These are phyloP conservation scores for Saccharomyces uvarum DNA, from an alignment of 1,139 yeast species.

Conservation along the genomic window DNA sequence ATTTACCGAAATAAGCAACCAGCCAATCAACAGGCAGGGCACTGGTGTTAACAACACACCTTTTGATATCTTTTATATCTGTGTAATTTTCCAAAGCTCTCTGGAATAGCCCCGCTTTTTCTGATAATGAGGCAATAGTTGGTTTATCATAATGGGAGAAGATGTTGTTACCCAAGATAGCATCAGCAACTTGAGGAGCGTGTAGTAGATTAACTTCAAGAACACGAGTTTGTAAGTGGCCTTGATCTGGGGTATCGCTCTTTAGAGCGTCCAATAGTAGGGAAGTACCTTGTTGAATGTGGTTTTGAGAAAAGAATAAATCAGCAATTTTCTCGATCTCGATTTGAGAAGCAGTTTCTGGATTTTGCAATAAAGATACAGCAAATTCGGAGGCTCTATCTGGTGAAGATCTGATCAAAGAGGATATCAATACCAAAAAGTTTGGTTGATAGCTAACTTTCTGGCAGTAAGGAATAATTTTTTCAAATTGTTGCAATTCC, in stretches of 20 bases:
- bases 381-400: slow-evolving; percentile 98
- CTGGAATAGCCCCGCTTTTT: slow-evolving; percentile 88
- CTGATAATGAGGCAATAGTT: slow-evolving; percentile 84
- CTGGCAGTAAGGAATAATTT: slow-evolving; percentile 88
- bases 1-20: slow-evolving; percentile 83
- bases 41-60: slow-evolving; percentile 84
- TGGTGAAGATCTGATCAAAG: slow-evolving; percentile 86
- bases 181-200: slow-evolving; percentile 99
- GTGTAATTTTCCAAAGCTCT: slow-evolving; percentile 94
- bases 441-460: slow-evolving; percentile 87
- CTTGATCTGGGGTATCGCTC: slow-evolving; percentile 90
- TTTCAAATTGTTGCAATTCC: slow-evolving; percentile 93
- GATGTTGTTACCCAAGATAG: slow-evolving; percentile 91
- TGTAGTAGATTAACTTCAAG: slow-evolving; percentile 87
- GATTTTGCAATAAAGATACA: slow-evolving; percentile 63
- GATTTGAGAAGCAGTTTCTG: slow-evolving; percentile 53
- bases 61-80: slow-evolving; percentile 88
- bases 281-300: slow-evolving; percentile 98
- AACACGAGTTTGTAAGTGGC: slow-evolving; percentile 89
- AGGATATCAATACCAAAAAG: slow-evolving; percentile 82
- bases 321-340: slow-evolving; percentile 87
- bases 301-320: slow-evolving; percentile 88
- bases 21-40: slow-evolving; percentile 91
- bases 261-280: slow-evolving; percentile 91
- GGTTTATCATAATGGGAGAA: slow-evolving; percentile 94